These are phyloP conservation scores for Suillus weaverae DNA, from an alignment of 768 basidiomycete species.

Conservation along the genomic window DNA sequence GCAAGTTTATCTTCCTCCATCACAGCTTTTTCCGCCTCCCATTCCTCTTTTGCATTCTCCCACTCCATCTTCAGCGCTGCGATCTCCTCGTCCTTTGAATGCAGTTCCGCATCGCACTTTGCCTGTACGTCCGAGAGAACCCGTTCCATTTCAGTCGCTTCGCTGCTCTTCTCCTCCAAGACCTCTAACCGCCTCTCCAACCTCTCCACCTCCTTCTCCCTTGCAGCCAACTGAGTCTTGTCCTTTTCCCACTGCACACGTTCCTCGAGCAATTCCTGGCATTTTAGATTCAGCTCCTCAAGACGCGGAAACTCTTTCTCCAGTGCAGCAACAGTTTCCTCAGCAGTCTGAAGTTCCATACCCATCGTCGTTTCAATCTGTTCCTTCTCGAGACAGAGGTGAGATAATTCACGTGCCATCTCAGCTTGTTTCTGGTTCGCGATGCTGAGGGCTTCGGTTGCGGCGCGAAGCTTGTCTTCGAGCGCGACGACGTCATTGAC, in stretches of 20 bases:
- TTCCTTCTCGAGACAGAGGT: slow-evolving; percentile 66
- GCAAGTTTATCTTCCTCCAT: slow-evolving; percentile 52
- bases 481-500: slow-evolving; percentile 49
- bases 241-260: slow-evolving; percentile 53
- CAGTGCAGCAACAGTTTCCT: slow-evolving; percentile 61
- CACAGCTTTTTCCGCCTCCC: slow-evolving; percentile 50
- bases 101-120: slow-evolving; percentile 38
- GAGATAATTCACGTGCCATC: slow-evolving; percentile 59
- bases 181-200: slow-evolving; percentile 45
- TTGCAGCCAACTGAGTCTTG: slow-evolving; percentile 37
- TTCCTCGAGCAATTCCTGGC: slow-evolving; percentile 50
- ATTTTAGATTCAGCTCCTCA: slow-evolving; percentile 47
- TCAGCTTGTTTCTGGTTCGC: slow-evolving; percentile 64
- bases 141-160: slow-evolving; percentile 42
- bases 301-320: slow-evolving; percentile 55
- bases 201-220: slow-evolving; percentile 36
- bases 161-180: slow-evolving; percentile 42
- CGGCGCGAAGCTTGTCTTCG: slow-evolving; percentile 65
- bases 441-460: slow-evolving; percentile 54
- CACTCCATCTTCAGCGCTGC: slow-evolving; percentile 38
- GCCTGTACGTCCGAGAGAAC: slow-evolving; percentile 36
- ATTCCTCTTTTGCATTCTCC: slow-evolving; percentile 47
- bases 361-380: slow-evolving; percentile 63
- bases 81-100: slow-evolving; percentile 42
- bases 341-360: slow-evolving; percentile 64